These are phyloP conservation scores for Leccinum obscurum DNA, from an alignment of 768 basidiomycete species.

Conservation along the genomic window DNA sequence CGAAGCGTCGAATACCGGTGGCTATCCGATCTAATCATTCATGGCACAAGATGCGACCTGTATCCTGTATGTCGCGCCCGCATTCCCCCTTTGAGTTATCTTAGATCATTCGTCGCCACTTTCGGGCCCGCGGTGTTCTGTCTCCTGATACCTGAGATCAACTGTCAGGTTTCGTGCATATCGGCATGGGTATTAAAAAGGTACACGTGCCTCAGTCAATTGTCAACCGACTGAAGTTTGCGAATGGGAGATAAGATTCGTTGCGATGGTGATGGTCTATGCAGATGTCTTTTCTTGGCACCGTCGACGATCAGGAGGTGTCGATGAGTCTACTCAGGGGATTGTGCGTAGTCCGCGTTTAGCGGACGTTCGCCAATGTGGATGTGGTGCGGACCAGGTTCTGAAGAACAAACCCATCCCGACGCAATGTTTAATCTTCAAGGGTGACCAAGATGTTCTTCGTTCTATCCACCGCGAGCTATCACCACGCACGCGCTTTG, in stretches of 20 bases:
- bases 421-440: not conserved
- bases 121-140: slow-evolving; percentile 1
- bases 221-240: not conserved
- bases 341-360: not conserved
- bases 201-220: not conserved
- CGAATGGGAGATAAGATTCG: slow-evolving; percentile 9
- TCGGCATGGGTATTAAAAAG: slow-evolving; percentile 4
- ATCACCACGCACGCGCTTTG: not conserved
- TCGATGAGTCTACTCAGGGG: slow-evolving; percentile 1
- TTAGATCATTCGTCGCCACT: not conserved
- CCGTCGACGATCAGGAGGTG: slow-evolving; percentile 6
- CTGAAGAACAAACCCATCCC: not conserved
- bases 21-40: not conserved
- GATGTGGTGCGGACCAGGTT: not conserved
- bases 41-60: not conserved
- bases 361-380: not conserved
- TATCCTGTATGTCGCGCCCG: not conserved
- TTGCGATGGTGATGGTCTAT: slow-evolving; percentile 16
- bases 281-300: slow-evolving; percentile 1
- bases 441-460: not conserved
- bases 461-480: not conserved
- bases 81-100: not conserved
- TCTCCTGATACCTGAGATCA: not conserved
- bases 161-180: slow-evolving; percentile 1
- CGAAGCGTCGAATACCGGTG: not conserved